A percentile compares a stretch with the other conserved stretches of the same genome.
These are phyloP conservation scores for Saccharomycopsis capsularis DNA, from an alignment of 805 yeast species.

Conservation along the genomic window DNA sequence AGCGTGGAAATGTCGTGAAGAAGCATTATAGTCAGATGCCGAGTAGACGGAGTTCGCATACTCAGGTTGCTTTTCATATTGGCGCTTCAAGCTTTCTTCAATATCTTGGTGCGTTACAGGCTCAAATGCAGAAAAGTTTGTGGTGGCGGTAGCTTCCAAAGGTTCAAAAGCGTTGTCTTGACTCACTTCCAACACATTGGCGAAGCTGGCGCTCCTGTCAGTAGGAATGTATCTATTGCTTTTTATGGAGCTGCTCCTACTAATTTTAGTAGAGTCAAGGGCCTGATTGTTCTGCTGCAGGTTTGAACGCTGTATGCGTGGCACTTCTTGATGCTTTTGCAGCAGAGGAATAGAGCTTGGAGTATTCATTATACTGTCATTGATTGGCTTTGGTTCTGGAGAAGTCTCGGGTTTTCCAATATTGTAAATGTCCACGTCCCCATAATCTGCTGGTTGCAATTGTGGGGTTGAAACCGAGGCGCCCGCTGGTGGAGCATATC, in stretches of 20 bases:
- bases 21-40: slow-evolving; percentile 12
- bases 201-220: slow-evolving; percentile 1
- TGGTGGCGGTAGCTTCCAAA: slow-evolving; percentile 4
- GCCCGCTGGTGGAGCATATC: slow-evolving; percentile 7
- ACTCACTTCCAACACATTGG: slow-evolving; percentile 6
- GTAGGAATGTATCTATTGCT: slow-evolving; percentile 11
- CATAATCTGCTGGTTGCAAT: neutral
- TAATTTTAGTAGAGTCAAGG: slow-evolving; percentile 3
- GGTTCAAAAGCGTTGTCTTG: slow-evolving; percentile 12
- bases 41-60: slow-evolving; percentile 13
- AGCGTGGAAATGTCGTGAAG: neutral
- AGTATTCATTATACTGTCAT: too few relatives aligned
- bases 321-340: too few relatives aligned
- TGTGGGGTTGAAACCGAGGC: neutral
- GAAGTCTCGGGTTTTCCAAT: too few relatives aligned
- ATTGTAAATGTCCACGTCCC: neutral
- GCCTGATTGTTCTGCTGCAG: neutral
- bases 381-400: too few relatives aligned
- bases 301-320: neutral
- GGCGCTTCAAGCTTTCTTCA: slow-evolving; percentile 12
- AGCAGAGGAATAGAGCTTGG: too few relatives aligned
- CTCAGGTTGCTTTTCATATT: slow-evolving; percentile 1
- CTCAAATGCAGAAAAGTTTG: slow-evolving; percentile 18
- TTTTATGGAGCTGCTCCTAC: slow-evolving; percentile 7
- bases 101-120: slow-evolving; percentile 22